These are phyloP conservation scores for Mycena citricolor DNA, from an alignment of 1,284 basidiomycete species.

Conservation along the genomic window DNA sequence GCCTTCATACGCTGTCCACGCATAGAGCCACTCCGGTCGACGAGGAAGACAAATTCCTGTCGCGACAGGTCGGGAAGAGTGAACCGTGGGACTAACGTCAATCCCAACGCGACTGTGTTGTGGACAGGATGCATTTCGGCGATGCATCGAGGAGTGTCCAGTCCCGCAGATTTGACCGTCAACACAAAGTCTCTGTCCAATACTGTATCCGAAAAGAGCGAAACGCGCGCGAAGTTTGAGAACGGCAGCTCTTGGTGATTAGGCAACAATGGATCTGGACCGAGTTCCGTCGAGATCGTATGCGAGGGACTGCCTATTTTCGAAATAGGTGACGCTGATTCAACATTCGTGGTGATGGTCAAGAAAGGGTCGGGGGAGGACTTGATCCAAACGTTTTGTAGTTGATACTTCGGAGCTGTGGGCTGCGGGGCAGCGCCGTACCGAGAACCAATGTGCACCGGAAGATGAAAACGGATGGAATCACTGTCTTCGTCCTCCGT, in stretches of 20 bases:
- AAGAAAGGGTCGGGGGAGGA: conserved; percentile 4
- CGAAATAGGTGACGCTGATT: conserved; percentile 11
- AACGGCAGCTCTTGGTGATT: conserved; percentile 13
- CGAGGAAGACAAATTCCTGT: conserved; percentile 21
- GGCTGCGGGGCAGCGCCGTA: conserved; percentile 5
- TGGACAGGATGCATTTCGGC: conserved; percentile 16
- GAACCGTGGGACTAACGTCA: conserved; percentile 23
- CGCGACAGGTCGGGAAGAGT: conserved; percentile 9
- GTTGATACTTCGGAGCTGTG: neutral
- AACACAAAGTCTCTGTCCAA: conserved; percentile 19
- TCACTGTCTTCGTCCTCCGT: conserved; percentile 19
- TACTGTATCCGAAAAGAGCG: conserved; percentile 7
- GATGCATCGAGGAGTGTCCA: conserved; percentile 17
- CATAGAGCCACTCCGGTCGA: conserved; percentile 23
- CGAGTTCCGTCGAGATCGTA: conserved; percentile 10
- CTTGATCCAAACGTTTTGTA: neutral
- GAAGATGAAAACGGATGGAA: conserved; percentile 8
- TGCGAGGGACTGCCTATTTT: conserved; percentile 11
- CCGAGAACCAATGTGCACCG: conserved; percentile 8
- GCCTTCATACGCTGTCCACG: conserved; percentile 6
- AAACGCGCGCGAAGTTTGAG: conserved; percentile 17
- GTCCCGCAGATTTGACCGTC: conserved; percentile 18
- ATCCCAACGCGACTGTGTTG: conserved; percentile 16
- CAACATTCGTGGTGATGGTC: conserved; percentile 7
- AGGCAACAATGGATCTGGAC: conserved; percentile 12